These are phyloP conservation scores for Yarrowia sp. DNA, from an alignment of 805 yeast genomes.

Conservation along the genomic window DNA sequence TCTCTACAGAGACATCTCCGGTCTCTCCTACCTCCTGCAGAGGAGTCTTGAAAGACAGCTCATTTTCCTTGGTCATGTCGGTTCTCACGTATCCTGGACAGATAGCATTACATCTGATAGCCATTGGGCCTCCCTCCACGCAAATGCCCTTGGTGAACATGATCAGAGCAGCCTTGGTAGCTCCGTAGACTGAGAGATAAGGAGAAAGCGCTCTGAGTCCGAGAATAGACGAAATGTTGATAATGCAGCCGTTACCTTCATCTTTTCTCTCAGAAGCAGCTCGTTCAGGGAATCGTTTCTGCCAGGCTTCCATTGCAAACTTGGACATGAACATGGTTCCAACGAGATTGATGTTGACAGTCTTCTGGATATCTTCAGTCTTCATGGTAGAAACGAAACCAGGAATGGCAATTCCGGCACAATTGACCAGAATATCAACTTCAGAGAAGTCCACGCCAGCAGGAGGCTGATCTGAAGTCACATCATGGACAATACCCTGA, in stretches of 20 bases:
- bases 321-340: constrained; percentile 69
- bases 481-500: constrained; percentile 15
- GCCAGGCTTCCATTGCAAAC: constrained; percentile 59
- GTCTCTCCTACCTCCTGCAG: constrained; percentile 38
- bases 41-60: constrained; percentile 35
- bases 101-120: constrained; percentile 67
- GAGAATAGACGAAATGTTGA: constrained; percentile 73
- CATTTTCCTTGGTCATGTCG: constrained; percentile 55
- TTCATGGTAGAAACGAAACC: constrained; percentile 54
- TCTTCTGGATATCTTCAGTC: constrained; percentile 55
- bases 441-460: constrained; percentile 1
- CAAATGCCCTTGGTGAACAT: constrained; percentile 69
- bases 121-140: constrained; percentile 59
- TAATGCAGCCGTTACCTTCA: constrained; percentile 51
- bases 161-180: constrained; percentile 72
- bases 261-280: neutral
- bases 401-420: constrained; percentile 66
- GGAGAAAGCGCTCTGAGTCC: constrained; percentile 54
- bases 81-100: constrained; percentile 75
- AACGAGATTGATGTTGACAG: constrained; percentile 63
- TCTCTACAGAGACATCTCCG: constrained; percentile 39
- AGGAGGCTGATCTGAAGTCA: constrained; percentile 1
- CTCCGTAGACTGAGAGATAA: constrained; percentile 72
- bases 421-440: constrained; percentile 60
- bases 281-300: constrained; percentile 49